Conservation (phyloP, 768 basidiomycete genomes). For the Macrolepiota fuliginosa region DNA sequence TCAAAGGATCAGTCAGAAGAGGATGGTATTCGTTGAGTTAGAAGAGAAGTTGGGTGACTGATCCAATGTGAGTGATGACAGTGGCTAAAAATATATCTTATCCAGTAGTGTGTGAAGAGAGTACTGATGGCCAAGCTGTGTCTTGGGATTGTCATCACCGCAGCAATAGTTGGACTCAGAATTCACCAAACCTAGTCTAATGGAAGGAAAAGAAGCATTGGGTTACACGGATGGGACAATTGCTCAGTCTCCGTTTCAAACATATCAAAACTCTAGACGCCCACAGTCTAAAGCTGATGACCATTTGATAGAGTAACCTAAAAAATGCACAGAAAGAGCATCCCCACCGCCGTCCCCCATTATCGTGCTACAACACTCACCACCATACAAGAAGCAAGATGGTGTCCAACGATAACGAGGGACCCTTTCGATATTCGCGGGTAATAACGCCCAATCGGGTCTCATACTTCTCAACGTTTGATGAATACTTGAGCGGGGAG, state of each 20-base stretch:
- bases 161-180: not conserved
- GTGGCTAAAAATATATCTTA: not conserved
- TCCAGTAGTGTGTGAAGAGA: too few relatives aligned
- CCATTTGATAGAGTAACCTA: too few relatives aligned
- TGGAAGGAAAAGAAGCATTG: not conserved
- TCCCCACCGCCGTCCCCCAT: too few relatives aligned
- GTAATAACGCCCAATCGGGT: too few relatives aligned
- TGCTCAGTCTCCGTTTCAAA: not conserved
- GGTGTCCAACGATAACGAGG: too few relatives aligned
- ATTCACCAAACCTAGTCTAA: not conserved
- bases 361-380: too few relatives aligned
- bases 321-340: too few relatives aligned
- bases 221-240: not conserved
- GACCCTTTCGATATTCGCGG: too few relatives aligned
- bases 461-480: too few relatives aligned
- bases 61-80: not conserved
- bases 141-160: not conserved
- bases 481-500: too few relatives aligned
- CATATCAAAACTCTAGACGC: not conserved
- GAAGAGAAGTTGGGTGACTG: not conserved
- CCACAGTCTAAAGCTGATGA: too few relatives aligned
- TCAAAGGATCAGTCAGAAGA: slow-evolving; percentile 6
- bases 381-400: too few relatives aligned
- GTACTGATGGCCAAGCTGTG: not conserved
- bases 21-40: not conserved